phyloP scores from a whole-genome alignment of 108 stramenopile species.

The Nitzschia palea region DNA sequence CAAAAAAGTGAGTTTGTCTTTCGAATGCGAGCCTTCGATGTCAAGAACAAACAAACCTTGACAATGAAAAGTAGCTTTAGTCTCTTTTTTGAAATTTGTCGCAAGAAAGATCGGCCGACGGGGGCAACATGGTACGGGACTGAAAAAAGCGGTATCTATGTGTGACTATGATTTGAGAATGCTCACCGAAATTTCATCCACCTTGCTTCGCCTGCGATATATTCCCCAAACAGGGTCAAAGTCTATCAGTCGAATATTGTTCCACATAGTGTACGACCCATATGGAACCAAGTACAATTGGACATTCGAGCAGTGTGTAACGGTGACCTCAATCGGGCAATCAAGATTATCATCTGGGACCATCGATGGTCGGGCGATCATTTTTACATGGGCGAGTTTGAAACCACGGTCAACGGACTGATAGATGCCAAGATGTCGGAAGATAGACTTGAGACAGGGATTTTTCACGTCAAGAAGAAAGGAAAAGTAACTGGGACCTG shows the following conservation, averaged over 20 bases:
- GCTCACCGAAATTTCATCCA: too few species aligned
- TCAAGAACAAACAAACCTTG: slow-evolving; percentile 62
- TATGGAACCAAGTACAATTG: slow-evolving; percentile 64
- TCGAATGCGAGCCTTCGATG: slow-evolving; percentile 51
- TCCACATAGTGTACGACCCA: slow-evolving; percentile 60
- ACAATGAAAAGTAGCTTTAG: slow-evolving; percentile 65
- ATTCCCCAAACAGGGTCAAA: slow-evolving; percentile 29
- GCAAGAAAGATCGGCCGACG: slow-evolving; percentile 66
- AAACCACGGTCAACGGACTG: slow-evolving; percentile 52
- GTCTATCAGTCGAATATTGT: slow-evolving; percentile 74
- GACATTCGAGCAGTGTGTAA: slow-evolving; percentile 77
- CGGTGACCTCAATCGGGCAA: slow-evolving; percentile 67
- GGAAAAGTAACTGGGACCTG: slow-evolving; percentile 29
- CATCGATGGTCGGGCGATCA: slow-evolving; percentile 65
- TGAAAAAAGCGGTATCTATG: too few species aligned
- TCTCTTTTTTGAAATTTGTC: slow-evolving; percentile 73
- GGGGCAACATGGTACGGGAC: slow-evolving; percentile 70
- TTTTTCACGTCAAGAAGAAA: slow-evolving; percentile 28
- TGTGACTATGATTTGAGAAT: too few species aligned
- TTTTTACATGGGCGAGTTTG: slow-evolving; percentile 69
- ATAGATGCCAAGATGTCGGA: slow-evolving; percentile 30
- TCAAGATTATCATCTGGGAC: slow-evolving; percentile 77
- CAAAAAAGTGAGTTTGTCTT: slow-evolving; percentile 36
- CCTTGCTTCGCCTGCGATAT: too few species aligned
- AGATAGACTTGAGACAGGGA: slow-evolving; percentile 15